phyloP scores from a whole-genome alignment of 352 stramenopile genomes.

The Phytophthora meadii region DNA sequence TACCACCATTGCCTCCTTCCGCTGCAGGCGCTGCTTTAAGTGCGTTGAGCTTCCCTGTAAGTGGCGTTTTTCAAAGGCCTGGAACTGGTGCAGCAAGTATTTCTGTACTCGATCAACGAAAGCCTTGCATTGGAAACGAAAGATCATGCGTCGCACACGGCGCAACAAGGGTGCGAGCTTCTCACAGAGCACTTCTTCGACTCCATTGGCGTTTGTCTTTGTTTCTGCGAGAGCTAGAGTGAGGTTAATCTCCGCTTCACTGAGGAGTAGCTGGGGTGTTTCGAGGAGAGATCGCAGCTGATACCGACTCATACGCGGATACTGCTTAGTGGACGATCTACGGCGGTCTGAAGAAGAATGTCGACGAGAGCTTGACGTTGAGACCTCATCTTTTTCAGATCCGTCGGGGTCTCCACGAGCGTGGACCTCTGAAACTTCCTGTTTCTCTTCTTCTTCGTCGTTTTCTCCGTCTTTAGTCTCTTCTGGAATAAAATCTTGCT shows the following conservation, averaged over 20 bases:
- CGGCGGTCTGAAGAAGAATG: constrained; percentile 5
- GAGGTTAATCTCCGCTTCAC: constrained; percentile 65
- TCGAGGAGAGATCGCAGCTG: constrained; percentile 62
- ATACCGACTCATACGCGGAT: constrained; percentile 43
- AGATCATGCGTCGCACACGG: constrained; percentile 60
- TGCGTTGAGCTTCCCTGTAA: constrained; percentile 57
- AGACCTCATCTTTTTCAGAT: constrained; percentile 5
- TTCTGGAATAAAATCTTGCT: constrained; percentile 22
- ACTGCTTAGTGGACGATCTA: constrained; percentile 21
- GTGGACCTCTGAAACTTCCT: constrained; percentile 1
- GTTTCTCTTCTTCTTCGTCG: constrained; percentile 16
- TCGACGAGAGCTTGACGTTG: constrained; percentile 4
- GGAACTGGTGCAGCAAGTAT: constrained; percentile 64
- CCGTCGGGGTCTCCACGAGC: constrained; percentile 1
- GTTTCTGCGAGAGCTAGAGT: constrained; percentile 49
- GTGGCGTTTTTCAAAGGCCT: constrained; percentile 52
- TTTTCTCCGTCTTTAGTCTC: constrained; percentile 30
- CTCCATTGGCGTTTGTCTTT: constrained; percentile 26
- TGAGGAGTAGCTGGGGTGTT: constrained; percentile 60
- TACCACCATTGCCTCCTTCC: constrained; percentile 52
- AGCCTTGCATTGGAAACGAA: constrained; percentile 60
- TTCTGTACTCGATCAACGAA: constrained; percentile 46
- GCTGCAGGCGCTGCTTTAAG: constrained; percentile 52
- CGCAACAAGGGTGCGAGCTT: constrained; percentile 49
- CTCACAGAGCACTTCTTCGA: constrained; percentile 42